Conservation (phyloP, 139 green algal genomes). For the Gonium pectorale region DNA sequence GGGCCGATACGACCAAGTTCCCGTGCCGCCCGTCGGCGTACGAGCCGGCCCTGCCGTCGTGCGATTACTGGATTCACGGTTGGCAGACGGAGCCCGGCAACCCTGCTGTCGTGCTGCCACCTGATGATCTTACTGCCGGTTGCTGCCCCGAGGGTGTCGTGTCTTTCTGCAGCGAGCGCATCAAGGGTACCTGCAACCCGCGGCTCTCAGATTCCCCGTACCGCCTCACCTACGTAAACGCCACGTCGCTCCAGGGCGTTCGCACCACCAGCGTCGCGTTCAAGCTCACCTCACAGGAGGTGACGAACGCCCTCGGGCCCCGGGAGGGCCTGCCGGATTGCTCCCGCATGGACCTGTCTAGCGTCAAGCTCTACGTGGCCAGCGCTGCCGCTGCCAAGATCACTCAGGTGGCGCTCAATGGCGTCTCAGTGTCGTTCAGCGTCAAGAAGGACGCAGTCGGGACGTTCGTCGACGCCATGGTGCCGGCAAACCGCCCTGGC, state of each 20-base stretch:
- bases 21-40: conserved; percentile 39
- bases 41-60: conserved; percentile 37
- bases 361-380: conserved; percentile 35
- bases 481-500: not conserved
- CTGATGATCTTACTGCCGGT: not conserved
- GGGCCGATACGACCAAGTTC: conserved; percentile 40
- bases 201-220: conserved; percentile 32
- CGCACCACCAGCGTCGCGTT: conserved; percentile 19
- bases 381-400: not conserved
- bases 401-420: not conserved
- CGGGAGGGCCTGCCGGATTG: conserved; percentile 30
- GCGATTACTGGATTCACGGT: conserved; percentile 57
- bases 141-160: conserved; percentile 49
- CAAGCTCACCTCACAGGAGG: not conserved
- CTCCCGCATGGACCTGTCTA: not conserved
- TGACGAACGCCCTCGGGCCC: conserved; percentile 2
- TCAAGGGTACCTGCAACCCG: conserved; percentile 33
- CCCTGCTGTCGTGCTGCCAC: not conserved
- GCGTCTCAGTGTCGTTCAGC: not conserved
- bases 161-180: conserved; percentile 32
- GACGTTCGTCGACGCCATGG: not conserved
- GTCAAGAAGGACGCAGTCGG: not conserved
- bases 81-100: conserved; percentile 50
- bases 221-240: conserved; percentile 39
- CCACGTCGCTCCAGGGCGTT: not conserved